Evolutionary conservation across 306 rosid genomes (phyloP).

Genomic region (Castanea mollissima): DNA sequence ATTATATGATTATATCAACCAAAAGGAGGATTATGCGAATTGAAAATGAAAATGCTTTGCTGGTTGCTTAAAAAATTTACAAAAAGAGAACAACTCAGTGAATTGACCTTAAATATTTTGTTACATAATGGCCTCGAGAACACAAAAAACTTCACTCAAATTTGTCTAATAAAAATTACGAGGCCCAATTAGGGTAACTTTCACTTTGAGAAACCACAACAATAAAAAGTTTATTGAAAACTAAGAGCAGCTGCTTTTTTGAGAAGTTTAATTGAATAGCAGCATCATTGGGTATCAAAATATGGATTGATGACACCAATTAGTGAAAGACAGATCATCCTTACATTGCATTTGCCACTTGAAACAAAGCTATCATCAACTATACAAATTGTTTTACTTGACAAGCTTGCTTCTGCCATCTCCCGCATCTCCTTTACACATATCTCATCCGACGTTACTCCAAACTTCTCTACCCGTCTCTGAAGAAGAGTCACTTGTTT

Average conservation of each 20-base stretch:
- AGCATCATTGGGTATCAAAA: background rate
- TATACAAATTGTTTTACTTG: conserved; percentile 31
- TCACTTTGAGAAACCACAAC: background rate
- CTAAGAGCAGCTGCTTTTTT: background rate
- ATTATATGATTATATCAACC: too few relatives aligned
- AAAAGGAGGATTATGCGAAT: background rate
- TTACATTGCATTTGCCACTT: conserved; percentile 62
- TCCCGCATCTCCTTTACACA: conserved; percentile 50
- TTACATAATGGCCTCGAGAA: background rate
- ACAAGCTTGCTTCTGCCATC: conserved; percentile 58
- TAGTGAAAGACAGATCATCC: background rate
- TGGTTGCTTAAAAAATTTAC: background rate
- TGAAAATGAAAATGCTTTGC: background rate
- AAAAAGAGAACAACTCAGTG: background rate
- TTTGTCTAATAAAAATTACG: background rate
- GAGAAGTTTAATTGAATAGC: background rate
- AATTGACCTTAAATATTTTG: background rate
- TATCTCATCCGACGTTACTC: conserved; percentile 49
- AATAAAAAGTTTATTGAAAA: background rate
- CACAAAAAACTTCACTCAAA: background rate
- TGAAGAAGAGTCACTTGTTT: conserved; percentile 49
- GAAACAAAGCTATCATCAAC: conserved; percentile 42
- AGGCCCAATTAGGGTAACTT: background rate
- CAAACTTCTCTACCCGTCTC: conserved; percentile 50
- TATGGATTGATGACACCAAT: background rate